Percentiles rank a stretch among this genome's conserved stretches.
Conservation (phyloP, 192 early-diverging fungal genomes). For the Diversispora epigaea region DNA sequence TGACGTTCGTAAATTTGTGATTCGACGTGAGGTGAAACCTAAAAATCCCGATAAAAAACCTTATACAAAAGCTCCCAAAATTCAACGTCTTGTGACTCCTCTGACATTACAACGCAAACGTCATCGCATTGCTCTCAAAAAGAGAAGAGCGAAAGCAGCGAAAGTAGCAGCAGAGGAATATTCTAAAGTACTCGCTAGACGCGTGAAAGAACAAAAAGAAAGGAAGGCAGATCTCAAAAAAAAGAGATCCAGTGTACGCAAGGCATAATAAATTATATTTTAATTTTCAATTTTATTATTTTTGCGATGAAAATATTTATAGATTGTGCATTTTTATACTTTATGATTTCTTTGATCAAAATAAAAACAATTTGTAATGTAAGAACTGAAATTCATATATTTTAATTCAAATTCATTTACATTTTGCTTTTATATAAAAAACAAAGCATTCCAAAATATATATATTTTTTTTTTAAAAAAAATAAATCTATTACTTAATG, state of each 20-base stretch:
- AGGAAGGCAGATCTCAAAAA: slow-evolving; percentile 75
- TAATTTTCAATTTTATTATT: too few relatives aligned
- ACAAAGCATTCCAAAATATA: too few relatives aligned
- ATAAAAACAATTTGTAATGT: too few relatives aligned
- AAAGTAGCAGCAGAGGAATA: slow-evolving; percentile 73
- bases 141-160: slow-evolving; percentile 74
- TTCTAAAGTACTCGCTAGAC: slow-evolving; percentile 84
- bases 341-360: too few relatives aligned
- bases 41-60: slow-evolving; percentile 89
- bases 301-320: too few relatives aligned
- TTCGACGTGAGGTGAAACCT: slow-evolving; percentile 92
- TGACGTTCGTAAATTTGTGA: slow-evolving; percentile 99
- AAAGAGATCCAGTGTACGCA: slow-evolving; percentile 51
- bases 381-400: too few relatives aligned
- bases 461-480: too few relatives aligned
- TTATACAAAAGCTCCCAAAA: slow-evolving; percentile 93
- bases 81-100: slow-evolving; percentile 98
- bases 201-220: slow-evolving; percentile 94
- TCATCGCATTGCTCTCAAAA: slow-evolving; percentile 84
- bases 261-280: slow-evolving; percentile 38
- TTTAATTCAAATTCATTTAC: too few relatives aligned
- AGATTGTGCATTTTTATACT: too few relatives aligned
- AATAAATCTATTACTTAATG: too few relatives aligned
- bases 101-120: slow-evolving; percentile 95
- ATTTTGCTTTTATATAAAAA: too few relatives aligned